phyloP scores from a whole-genome alignment of 371 early-diverging fungal genomes.

The Mucor lusitanicus region DNA sequence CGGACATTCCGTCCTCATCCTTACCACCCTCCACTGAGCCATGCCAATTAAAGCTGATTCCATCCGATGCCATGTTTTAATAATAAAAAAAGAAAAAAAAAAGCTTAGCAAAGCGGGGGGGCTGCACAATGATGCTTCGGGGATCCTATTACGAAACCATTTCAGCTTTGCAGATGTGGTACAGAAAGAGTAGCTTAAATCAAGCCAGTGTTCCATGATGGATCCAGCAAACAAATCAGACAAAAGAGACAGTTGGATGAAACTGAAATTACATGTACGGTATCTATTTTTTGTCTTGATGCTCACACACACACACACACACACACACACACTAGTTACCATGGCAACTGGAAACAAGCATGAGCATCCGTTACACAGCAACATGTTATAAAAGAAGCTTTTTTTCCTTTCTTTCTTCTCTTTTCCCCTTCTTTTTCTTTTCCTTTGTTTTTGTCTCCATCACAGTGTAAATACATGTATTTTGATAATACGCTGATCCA shows the following conservation, averaged over 20 bases:
- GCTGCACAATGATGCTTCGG: neutral
- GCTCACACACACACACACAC: too few species aligned
- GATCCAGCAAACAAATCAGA: neutral
- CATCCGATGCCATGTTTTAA: neutral
- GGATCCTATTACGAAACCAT: neutral
- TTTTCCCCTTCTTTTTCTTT: neutral
- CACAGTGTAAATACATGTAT: slow-evolving; percentile 1
- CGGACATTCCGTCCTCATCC: neutral
- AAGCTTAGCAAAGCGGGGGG: neutral
- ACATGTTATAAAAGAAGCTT: neutral
- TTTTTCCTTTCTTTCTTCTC: neutral
- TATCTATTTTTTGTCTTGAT: too few species aligned
- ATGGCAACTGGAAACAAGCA: neutral
- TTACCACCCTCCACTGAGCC: slow-evolving; percentile 12
- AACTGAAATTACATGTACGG: neutral
- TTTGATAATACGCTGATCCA: slow-evolving; percentile 11
- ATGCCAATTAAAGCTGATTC: slow-evolving; percentile 8
- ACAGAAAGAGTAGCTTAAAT: neutral
- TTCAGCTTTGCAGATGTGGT: neutral
- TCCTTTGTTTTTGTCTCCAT: neutral
- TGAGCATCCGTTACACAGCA: neutral
- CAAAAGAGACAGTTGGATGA: neutral
- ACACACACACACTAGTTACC: too few species aligned
- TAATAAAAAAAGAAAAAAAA: neutral
- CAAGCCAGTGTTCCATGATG: neutral